Base-by-base conservation (phyloP, 2,329 filamentous ascomycete species). In the Shiraia sp. region DNA sequence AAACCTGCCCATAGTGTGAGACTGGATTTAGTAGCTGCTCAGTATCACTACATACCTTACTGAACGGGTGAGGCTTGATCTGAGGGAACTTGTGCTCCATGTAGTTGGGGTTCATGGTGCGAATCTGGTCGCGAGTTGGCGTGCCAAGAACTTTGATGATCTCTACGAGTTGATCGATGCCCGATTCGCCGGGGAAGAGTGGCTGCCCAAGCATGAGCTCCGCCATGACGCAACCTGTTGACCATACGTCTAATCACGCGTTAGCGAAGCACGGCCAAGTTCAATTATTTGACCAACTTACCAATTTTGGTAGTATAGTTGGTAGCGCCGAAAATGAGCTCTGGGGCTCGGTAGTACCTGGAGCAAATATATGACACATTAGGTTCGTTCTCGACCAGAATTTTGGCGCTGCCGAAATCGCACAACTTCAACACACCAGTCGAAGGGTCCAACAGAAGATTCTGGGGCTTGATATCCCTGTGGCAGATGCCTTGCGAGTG, bases 11-110 rank as follows among this genome's bases (percentile, higher is more conserved):
- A 9, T 12, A 12, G 12, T 36, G 35, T 49, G 24, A 55, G 52
- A 40, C 13, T 42, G 32, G 15, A 27, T 31, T 23, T 6, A 12
- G 6, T 27, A 26, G 17, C n/a, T 12, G 23, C n/a, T 28, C 16
- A 23, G 19, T 12, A 9, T 30, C 12, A 10, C 3, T n/a, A 63
- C 54, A 59, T 64, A 84, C 82, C 82, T 97, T 97, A 76, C 88
- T 95, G 79, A 99, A 99, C 19, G 93, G 93, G 67, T 99, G 93
- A 44, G 93, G 93, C 79, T 99, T 99, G 78, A 99, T 99, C 73
- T 99, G 93, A 33, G 93, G 93, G 74, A 99, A 99, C 77, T 97
- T 97, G 78, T 99, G 93, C 76, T 99, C 93, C 93, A 99, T 99
- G 75, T 99, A 99, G 74, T 99, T 99, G 45, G 93, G 93, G 74